Conservation (phyloP, 139 green algal genomes). For the Closterium sp. region DNA sequence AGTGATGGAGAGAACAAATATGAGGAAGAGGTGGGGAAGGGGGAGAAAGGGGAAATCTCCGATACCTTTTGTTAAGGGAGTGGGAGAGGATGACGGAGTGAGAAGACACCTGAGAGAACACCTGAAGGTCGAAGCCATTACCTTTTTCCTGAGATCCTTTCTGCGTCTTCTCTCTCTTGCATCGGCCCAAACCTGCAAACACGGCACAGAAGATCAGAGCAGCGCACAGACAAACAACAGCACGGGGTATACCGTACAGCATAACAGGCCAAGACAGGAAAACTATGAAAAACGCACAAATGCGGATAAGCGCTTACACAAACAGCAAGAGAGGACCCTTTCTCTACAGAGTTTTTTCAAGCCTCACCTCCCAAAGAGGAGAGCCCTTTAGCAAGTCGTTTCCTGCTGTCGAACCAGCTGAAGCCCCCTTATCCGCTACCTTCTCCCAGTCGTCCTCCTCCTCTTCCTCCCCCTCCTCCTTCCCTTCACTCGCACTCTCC, state of each 20-base stretch:
- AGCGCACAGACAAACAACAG: background rate
- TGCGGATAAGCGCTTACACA: background rate
- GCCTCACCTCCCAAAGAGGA: background rate
- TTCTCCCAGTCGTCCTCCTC: slow-evolving; percentile 30
- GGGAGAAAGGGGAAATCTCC: no score
- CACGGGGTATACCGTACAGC: background rate
- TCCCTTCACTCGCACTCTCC: background rate
- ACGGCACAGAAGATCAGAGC: background rate
- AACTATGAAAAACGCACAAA: background rate
- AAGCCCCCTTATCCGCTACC: background rate
- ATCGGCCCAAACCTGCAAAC: slow-evolving; percentile 28
- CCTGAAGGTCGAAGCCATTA: background rate
- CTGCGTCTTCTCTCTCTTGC: slow-evolving; percentile 13
- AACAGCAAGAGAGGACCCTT: background rate
- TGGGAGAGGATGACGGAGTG: no score
- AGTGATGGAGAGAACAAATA: no score
- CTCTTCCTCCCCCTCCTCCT: slow-evolving; percentile 27
- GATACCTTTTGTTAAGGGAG: no score
- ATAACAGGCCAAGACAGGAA: background rate
- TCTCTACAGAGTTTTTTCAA: no score
- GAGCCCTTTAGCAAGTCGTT: background rate
- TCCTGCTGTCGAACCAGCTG: background rate
- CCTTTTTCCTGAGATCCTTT: slow-evolving; percentile 7
- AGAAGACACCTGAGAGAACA: background rate
- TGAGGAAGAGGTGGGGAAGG: no score